Conservation (phyloP, 352 stramenopile species). For the Elongisporangium undulatum region DNA sequence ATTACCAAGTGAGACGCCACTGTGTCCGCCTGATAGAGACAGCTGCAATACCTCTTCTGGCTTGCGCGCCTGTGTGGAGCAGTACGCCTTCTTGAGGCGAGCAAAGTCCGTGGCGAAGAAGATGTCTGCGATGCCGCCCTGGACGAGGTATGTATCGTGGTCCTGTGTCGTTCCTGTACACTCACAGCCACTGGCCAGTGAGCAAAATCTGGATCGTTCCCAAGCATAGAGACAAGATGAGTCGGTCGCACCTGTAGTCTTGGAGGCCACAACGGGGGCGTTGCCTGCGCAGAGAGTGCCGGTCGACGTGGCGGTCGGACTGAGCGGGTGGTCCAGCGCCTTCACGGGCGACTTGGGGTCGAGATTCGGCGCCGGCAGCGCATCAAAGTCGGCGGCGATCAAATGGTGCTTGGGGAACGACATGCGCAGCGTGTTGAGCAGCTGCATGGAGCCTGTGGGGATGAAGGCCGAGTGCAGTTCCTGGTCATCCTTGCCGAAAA, state of each 20-base stretch:
- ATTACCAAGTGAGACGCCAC: not conserved
- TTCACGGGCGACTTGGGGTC: conserved; percentile 40
- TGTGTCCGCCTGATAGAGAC: not conserved
- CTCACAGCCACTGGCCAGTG: not conserved
- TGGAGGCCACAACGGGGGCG: conserved; percentile 85
- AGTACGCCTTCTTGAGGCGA: conserved; percentile 79
- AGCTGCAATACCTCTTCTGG: conserved; percentile 31
- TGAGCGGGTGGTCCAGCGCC: conserved; percentile 56
- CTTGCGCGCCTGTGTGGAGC: conserved; percentile 44
- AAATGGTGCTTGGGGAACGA: conserved; percentile 84
- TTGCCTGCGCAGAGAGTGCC: conserved; percentile 77
- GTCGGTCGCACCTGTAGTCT: conserved; percentile 38
- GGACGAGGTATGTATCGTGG: conserved; percentile 86
- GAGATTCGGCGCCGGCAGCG: conserved; percentile 69
- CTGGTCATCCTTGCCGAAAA: conserved; percentile 45
- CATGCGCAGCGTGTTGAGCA: conserved; percentile 74
- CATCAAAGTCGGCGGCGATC: conserved; percentile 88
- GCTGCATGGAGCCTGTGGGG: conserved; percentile 82
- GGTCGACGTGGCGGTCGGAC: conserved; percentile 55
- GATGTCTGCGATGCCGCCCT: conserved; percentile 84
- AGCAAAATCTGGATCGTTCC: not conserved
- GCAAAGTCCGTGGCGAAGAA: conserved; percentile 91
- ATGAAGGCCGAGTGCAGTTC: conserved; percentile 78
- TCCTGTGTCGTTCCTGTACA: conserved; percentile 61
- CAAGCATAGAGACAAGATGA: not conserved